A percentile compares a stretch with the other conserved stretches of the same genome.
phyloP scores from a whole-genome alignment of 345 rosid species.

The Bretschneidera sinensis region DNA sequence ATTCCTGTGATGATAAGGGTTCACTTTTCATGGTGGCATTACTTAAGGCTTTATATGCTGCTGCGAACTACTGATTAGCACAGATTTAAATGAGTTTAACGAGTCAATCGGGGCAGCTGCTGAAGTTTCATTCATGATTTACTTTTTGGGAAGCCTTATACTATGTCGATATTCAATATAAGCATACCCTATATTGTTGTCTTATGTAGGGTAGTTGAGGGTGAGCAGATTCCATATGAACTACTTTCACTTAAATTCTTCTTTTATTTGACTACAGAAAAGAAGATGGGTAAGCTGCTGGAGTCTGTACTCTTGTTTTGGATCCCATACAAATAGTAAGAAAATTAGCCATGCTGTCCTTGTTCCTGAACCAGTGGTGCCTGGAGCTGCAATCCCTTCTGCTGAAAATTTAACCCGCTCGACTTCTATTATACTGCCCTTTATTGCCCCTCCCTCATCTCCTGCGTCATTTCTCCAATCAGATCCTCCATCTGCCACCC shows the following conservation, averaged over 20 bases:
- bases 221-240: background rate
- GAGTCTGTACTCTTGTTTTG: conserved; percentile 76
- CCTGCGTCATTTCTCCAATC: conserved; percentile 89
- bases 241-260: background rate
- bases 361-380: conserved; percentile 52
- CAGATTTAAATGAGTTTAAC: too few relatives aligned
- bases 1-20: too few relatives aligned
- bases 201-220: too few relatives aligned
- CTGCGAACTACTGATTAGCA: too few relatives aligned
- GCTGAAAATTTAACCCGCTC: conserved; percentile 39
- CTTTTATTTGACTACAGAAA: conserved; percentile 40
- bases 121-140: too few relatives aligned
- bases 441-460: conserved; percentile 94
- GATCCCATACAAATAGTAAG: conserved; percentile 64
- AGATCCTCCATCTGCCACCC: conserved; percentile 73
- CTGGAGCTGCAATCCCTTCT: conserved; percentile 34
- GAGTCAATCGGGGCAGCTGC: too few relatives aligned
- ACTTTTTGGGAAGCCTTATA: too few relatives aligned
- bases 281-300: conserved; percentile 88
- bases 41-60: too few relatives aligned
- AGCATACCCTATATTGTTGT: too few relatives aligned
- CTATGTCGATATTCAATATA: too few relatives aligned
- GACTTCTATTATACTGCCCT: conserved; percentile 50
- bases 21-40: too few relatives aligned
- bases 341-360: conserved; percentile 81